These are phyloP conservation scores for Linum trigynum DNA, from an alignment of 345 rosid genomes.

Conservation along the genomic window DNA sequence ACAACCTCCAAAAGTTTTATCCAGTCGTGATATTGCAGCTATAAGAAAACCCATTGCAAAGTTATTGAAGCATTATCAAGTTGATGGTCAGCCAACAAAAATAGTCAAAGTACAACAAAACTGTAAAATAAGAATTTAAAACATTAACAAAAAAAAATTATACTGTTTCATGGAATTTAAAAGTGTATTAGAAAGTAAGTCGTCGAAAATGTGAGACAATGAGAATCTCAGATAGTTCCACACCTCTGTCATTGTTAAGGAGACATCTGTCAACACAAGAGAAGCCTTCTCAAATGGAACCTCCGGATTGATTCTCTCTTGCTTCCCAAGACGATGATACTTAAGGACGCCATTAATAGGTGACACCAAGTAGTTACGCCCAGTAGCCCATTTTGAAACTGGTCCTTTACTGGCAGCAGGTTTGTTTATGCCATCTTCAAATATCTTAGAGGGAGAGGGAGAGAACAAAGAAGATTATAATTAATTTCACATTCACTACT, in stretches of 20 bases:
- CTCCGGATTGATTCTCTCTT: constrained; percentile 84
- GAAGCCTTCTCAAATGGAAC: constrained; percentile 93
- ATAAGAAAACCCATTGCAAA: constrained; percentile 20
- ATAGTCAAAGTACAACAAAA: constrained; percentile 8
- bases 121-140: no score
- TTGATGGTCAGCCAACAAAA: not conserved
- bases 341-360: constrained; percentile 88
- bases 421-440: constrained; percentile 92
- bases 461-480: not conserved
- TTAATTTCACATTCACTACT: not conserved
- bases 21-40: constrained; percentile 98
- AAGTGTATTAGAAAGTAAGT: constrained; percentile 2
- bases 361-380: constrained; percentile 69
- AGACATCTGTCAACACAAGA: constrained; percentile 70
- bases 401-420: constrained; percentile 29
- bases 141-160: not conserved
- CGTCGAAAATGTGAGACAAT: not conserved
- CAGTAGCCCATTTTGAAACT: constrained; percentile 63
- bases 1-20: constrained; percentile 84
- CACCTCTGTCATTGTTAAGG: constrained; percentile 79
- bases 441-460: constrained; percentile 39
- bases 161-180: not conserved
- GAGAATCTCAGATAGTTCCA: constrained; percentile 9
- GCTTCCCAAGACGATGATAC: constrained; percentile 94
- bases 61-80: constrained; percentile 13